These are phyloP conservation scores for Tolypocladium endophyticum DNA, from an alignment of 2,329 filamentous ascomycete genomes.

Conservation along the genomic window DNA sequence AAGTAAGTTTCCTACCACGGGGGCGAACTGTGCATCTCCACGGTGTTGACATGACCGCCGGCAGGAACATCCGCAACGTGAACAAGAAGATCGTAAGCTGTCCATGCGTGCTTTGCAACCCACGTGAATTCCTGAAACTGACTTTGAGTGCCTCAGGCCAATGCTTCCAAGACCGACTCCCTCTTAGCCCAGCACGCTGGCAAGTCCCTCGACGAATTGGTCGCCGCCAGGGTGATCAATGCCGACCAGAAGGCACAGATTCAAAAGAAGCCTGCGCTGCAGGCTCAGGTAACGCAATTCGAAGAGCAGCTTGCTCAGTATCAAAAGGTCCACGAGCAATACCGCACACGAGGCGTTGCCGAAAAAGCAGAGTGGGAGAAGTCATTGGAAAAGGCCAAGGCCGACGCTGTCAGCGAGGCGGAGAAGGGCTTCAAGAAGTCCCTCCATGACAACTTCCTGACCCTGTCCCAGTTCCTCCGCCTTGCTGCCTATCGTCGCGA, in stretches of 20 bases:
- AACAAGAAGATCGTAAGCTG: constrained; percentile 83
- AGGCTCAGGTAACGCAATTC: constrained; percentile 55
- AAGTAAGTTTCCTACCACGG: constrained; percentile 50
- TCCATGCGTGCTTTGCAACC: background rate
- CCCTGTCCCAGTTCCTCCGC: constrained; percentile 69
- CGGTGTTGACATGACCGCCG: background rate
- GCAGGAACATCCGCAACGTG: constrained; percentile 78
- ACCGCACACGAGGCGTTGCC: constrained; percentile 47
- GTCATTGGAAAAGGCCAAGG: constrained; percentile 43
- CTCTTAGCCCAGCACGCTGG: constrained; percentile 59
- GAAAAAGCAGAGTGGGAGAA: constrained; percentile 53
- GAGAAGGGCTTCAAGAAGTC: constrained; percentile 40
- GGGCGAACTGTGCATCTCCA: too few species aligned
- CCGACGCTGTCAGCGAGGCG: constrained; percentile 39
- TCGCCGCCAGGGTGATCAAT: constrained; percentile 65
- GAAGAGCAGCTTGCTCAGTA: constrained; percentile 67
- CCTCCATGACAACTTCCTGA: constrained; percentile 55
- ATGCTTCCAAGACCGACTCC: constrained; percentile 61
- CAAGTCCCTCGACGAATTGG: constrained; percentile 64
- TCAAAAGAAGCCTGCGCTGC: constrained; percentile 64
- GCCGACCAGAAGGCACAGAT: constrained; percentile 68
- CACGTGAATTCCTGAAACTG: background rate
- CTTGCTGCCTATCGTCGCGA: constrained; percentile 66
- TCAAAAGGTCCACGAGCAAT: constrained; percentile 67
- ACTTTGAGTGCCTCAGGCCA: constrained; percentile 36